These are phyloP conservation scores for Lupinus albus DNA, from an alignment of 306 rosid species.

Conservation along the genomic window DNA sequence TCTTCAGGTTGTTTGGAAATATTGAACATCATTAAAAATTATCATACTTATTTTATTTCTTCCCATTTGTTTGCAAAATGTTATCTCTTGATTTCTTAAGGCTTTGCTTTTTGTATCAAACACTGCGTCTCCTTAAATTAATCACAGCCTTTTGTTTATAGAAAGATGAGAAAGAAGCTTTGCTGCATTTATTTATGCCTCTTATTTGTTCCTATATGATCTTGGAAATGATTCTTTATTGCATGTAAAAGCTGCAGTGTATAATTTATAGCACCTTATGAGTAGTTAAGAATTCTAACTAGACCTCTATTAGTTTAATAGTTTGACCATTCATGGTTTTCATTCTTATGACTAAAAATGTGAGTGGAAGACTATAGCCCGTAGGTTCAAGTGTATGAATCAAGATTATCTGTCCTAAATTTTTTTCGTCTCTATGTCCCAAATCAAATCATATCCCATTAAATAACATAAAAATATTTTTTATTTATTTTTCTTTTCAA, in stretches of 20 bases:
- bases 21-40: conserved; percentile 39
- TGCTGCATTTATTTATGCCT: conserved; percentile 28
- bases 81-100: conserved; percentile 29
- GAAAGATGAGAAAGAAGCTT: conserved; percentile 44
- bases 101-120: conserved; percentile 27
- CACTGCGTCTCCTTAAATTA: conserved; percentile 26
- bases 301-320: background rate
- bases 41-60: conserved; percentile 38
- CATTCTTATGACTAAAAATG: conserved; percentile 17
- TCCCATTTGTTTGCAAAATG: conserved; percentile 33
- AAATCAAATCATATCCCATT: no score
- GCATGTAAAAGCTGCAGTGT: conserved; percentile 10
- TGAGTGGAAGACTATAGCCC: conserved; percentile 5
- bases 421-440: no score
- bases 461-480: no score
- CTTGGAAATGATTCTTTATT: conserved; percentile 26
- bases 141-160: conserved; percentile 38
- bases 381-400: conserved; percentile 14
- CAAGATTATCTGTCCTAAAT: no score
- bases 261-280: conserved; percentile 25
- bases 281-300: conserved; percentile 6
- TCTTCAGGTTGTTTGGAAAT: conserved; percentile 48
- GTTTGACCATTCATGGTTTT: conserved; percentile 19
- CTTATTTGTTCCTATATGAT: conserved; percentile 28
- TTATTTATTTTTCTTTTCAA: no score